Percentiles rank a stretch among this genome's conserved stretches.
Conservation (phyloP, 768 basidiomycete species). For the Russula sp. region DNA sequence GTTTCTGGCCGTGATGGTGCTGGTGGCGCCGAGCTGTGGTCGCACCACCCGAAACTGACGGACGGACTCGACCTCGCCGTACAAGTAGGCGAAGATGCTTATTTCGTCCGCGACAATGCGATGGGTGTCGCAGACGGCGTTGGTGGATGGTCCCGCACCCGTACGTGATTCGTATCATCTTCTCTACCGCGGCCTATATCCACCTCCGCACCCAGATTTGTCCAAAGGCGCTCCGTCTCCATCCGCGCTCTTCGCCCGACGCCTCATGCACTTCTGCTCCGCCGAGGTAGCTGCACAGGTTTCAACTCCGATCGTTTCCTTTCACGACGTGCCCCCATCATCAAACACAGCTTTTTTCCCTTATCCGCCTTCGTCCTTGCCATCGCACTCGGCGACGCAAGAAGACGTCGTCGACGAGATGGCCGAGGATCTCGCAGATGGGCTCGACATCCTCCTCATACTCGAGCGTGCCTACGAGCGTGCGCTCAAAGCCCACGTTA, state of each 20-base stretch:
- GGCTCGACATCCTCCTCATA: constrained; percentile 60
- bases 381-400: constrained; percentile 25
- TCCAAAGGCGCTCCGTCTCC: constrained; percentile 31
- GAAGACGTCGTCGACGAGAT: constrained; percentile 40
- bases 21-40: constrained; percentile 15
- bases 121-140: constrained; percentile 96
- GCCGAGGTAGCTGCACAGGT: constrained; percentile 43
- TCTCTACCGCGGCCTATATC: not conserved
- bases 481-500: constrained; percentile 57
- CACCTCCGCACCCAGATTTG: not conserved
- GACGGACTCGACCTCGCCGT: constrained; percentile 48
- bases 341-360: not conserved
- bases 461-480: constrained; percentile 65
- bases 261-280: constrained; percentile 83
- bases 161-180: constrained; percentile 28
- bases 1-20: constrained; percentile 28
- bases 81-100: constrained; percentile 91
- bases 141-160: constrained; percentile 70
- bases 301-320: constrained; percentile 20
- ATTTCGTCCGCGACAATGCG: constrained; percentile 74
- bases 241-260: constrained; percentile 59
- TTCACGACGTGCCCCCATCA: constrained; percentile 9
- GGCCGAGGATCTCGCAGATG: constrained; percentile 63
- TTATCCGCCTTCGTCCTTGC: not conserved
- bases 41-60: constrained; percentile 23